phyloP scores from a whole-genome alignment of 2,329 filamentous ascomycete genomes.

The Fonsecaea multimorphosa region DNA sequence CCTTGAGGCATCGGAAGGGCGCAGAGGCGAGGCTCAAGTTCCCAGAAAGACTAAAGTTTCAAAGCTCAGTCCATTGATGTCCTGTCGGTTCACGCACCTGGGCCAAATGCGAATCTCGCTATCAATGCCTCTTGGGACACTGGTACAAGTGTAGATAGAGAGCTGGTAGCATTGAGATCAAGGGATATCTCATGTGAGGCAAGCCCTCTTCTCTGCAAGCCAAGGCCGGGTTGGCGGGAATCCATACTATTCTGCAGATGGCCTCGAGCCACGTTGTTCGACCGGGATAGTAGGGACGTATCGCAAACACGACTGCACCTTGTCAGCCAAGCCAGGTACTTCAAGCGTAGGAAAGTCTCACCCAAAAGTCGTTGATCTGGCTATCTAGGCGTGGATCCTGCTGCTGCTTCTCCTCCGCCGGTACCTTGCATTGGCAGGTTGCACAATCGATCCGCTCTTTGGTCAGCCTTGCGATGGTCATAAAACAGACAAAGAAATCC shows the following conservation, averaged over 20 bases:
- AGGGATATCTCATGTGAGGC: no score
- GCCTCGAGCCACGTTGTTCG: conserved; percentile 4
- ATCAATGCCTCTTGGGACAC: background rate
- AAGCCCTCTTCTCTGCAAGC: background rate
- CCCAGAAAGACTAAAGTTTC: background rate
- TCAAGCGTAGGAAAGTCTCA: background rate
- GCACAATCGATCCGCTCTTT: conserved; percentile 21
- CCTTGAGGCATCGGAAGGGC: conserved; percentile 24
- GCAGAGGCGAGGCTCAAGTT: conserved; percentile 17
- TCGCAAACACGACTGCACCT: background rate
- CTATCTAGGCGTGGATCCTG: background rate
- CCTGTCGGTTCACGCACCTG: background rate
- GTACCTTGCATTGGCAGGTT: conserved; percentile 26
- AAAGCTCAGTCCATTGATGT: background rate
- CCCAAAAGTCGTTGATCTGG: background rate
- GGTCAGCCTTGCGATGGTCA: conserved; percentile 29
- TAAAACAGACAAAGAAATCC: conserved; percentile 37
- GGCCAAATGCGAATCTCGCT: background rate
- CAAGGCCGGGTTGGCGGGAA: background rate
- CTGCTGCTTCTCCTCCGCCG: conserved; percentile 6
- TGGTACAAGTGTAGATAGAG: background rate
- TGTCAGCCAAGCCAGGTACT: background rate
- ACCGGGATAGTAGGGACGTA: background rate
- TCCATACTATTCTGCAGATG: conserved; percentile 1
- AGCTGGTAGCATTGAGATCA: background rate